These are phyloP conservation scores for Drechmeria coniospora DNA, from an alignment of 2,329 filamentous ascomycete species.

Conservation along the genomic window DNA sequence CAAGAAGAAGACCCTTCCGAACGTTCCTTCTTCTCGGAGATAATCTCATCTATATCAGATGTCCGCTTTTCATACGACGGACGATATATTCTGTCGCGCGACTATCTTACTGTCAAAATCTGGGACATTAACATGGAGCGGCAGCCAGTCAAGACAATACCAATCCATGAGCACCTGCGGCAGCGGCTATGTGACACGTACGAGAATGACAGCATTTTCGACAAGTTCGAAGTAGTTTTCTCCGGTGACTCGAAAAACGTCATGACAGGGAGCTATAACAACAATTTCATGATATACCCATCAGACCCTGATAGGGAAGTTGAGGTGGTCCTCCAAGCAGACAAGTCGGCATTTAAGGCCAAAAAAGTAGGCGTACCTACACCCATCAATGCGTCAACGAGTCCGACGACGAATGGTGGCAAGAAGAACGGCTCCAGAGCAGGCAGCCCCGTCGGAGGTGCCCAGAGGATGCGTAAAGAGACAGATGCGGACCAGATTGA, in stretches of 20 bases:
- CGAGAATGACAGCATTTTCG: constrained; percentile 98
- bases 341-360: constrained; percentile 98
- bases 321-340: constrained; percentile 91
- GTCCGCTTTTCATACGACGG: constrained; percentile 95
- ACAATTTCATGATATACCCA: constrained; percentile 99
- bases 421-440: constrained; percentile 86
- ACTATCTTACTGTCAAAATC: constrained; percentile 98
- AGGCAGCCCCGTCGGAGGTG: constrained; percentile 65
- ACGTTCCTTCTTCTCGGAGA: constrained; percentile 98
- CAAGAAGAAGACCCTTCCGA: constrained; percentile 95
- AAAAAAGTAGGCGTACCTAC: constrained; percentile 98
- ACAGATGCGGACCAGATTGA: constrained; percentile 98
- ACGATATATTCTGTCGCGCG: constrained; percentile 89
- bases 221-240: constrained; percentile 99
- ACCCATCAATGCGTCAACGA: constrained; percentile 75
- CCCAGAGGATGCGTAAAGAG: constrained; percentile 92
- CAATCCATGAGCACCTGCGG: constrained; percentile 91
- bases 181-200: constrained; percentile 95
- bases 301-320: constrained; percentile 92
- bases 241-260: constrained; percentile 97
- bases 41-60: constrained; percentile 98
- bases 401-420: constrained; percentile 54
- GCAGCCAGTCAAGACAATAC: constrained; percentile 94
- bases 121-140: constrained; percentile 99
- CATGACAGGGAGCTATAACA: constrained; percentile 99